A percentile compares a stretch with the other conserved stretches of the same genome.
phyloP scores from a whole-genome alignment of 31 red algal genomes.

The Porphyra umbilicalis region DNA sequence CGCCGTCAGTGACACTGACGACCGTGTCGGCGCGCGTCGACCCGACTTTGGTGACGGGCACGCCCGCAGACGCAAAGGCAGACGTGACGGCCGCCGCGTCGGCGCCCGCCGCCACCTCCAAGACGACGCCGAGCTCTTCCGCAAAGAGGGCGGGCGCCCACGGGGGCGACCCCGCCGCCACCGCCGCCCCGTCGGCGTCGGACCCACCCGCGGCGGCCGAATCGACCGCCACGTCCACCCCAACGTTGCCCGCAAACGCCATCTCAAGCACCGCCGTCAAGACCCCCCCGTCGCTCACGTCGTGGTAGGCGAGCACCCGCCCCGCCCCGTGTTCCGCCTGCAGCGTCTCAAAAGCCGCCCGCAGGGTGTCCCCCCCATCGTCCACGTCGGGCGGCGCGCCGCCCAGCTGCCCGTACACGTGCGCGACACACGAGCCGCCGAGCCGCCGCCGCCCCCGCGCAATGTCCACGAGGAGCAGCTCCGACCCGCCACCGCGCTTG shows the following conservation, averaged over 20 bases:
- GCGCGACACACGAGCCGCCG: constrained; percentile 83
- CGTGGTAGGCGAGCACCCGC: constrained; percentile 82
- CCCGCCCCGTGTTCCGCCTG: constrained; percentile 48
- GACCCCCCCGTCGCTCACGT: constrained; percentile 91
- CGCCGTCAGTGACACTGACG: constrained; percentile 35
- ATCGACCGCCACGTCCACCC: constrained; percentile 62
- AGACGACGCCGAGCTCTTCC: constrained; percentile 89
- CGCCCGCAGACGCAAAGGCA: constrained; percentile 7
- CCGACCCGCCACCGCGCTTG: constrained; percentile 53
- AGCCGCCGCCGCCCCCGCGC: constrained; percentile 56
- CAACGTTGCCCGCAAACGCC: constrained; percentile 97
- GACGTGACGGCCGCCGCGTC: constrained; percentile 18
- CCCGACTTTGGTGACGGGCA: constrained; percentile 59
- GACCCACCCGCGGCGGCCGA: constrained; percentile 10
- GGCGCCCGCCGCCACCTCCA: constrained; percentile 53
- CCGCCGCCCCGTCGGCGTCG: neutral
- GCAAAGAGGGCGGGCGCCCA: constrained; percentile 42
- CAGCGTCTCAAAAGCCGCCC: constrained; percentile 65
- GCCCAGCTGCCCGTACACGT: constrained; percentile 75
- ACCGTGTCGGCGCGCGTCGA: constrained; percentile 30
- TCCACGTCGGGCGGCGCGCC: constrained; percentile 74
- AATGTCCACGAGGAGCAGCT: constrained; percentile 82
- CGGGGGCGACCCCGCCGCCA: neutral
- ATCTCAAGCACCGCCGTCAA: constrained; percentile 83
- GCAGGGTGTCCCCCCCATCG: constrained; percentile 22